Percentiles rank a stretch among this genome's conserved stretches.
Conservation (phyloP, 2,329 filamentous ascomycete genomes). For the Hyphodiscus sp. region DNA sequence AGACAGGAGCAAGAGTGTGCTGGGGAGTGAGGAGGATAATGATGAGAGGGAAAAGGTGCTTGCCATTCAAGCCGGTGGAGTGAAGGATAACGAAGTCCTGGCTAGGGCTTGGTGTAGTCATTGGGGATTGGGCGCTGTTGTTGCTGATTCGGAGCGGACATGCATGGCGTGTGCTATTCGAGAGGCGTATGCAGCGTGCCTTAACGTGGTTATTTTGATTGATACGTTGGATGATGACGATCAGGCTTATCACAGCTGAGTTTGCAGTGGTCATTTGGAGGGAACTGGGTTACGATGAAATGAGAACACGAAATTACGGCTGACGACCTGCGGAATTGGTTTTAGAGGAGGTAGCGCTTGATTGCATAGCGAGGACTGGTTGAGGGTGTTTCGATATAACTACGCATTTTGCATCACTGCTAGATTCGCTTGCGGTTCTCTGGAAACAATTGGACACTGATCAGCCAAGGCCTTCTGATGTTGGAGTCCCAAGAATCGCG, state of each 20-base stretch:
- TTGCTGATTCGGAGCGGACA: constrained; percentile 62
- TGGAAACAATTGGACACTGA: not conserved
- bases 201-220: constrained; percentile 66
- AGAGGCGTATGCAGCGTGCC: constrained; percentile 67
- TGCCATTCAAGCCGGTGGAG: constrained; percentile 66
- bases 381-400: not conserved
- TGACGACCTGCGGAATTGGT: not conserved
- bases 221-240: constrained; percentile 34
- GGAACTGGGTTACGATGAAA: not conserved
- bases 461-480: not conserved
- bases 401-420: not conserved
- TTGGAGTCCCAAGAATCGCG: too few relatives aligned
- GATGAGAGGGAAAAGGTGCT: constrained; percentile 60
- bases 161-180: constrained; percentile 68
- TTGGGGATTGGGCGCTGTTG: constrained; percentile 64
- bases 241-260: not conserved
- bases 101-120: constrained; percentile 72
- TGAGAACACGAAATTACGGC: not conserved
- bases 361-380: not conserved
- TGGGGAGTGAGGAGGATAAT: constrained; percentile 28
- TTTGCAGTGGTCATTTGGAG: not conserved
- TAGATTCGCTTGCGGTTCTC: not conserved
- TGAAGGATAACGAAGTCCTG: constrained; percentile 69
- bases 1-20: not conserved
- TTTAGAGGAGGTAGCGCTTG: not conserved